Percentiles rank a stretch among this genome's conserved stretches.
These are phyloP conservation scores for Pseudoperonospora humuli DNA, from an alignment of 352 stramenopile species.

Conservation along the genomic window DNA sequence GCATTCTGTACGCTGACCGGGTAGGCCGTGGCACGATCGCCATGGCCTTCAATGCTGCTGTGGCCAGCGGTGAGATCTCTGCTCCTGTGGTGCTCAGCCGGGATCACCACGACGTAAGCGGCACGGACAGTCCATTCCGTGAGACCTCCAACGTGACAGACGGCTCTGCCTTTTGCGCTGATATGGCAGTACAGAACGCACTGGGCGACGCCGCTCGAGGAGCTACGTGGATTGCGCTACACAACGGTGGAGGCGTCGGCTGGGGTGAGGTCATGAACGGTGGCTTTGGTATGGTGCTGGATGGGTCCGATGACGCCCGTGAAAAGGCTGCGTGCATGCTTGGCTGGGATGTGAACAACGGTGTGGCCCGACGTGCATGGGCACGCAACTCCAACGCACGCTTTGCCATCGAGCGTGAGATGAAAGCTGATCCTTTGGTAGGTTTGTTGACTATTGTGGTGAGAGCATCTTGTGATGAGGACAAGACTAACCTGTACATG, in stretches of 20 bases:
- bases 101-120: slow-evolving; percentile 86
- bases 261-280: slow-evolving; percentile 88
- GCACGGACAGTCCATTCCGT: slow-evolving; percentile 83
- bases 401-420: slow-evolving; percentile 77
- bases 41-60: slow-evolving; percentile 79
- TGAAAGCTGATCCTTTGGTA: slow-evolving; percentile 72
- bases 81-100: slow-evolving; percentile 73
- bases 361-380: slow-evolving; percentile 72
- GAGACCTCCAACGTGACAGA: slow-evolving; percentile 87
- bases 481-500: slow-evolving; percentile 6
- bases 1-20: slow-evolving; percentile 84
- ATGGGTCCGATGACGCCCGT: slow-evolving; percentile 59
- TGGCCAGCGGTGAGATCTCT: slow-evolving; percentile 54
- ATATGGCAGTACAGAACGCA: slow-evolving; percentile 88
- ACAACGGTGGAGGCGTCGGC: slow-evolving; percentile 85
- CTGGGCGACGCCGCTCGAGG: slow-evolving; percentile 79
- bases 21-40: slow-evolving; percentile 70
- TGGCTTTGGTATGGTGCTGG: slow-evolving; percentile 83
- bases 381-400: slow-evolving; percentile 78
- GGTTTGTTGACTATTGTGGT: slow-evolving; percentile 1
- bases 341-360: slow-evolving; percentile 88
- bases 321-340: slow-evolving; percentile 69
- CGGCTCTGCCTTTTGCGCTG: slow-evolving; percentile 77
- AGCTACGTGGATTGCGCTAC: slow-evolving; percentile 81
- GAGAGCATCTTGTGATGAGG: not conserved